phyloP scores from a whole-genome alignment of 805 yeast genomes.

The Metschnikowia aberdeeniae region DNA sequence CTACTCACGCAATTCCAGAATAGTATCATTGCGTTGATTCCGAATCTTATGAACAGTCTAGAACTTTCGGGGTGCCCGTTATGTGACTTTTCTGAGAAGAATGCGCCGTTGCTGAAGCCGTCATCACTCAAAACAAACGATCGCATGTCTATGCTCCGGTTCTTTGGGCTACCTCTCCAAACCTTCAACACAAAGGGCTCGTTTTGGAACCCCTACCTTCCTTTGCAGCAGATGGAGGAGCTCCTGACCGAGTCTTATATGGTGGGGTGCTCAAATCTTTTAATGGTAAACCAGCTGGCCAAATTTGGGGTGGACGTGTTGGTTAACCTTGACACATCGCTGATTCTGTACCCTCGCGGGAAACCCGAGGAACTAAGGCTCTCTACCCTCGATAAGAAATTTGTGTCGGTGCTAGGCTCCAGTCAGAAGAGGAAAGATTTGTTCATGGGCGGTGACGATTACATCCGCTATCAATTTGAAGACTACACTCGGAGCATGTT shows the following conservation, averaged over 20 bases:
- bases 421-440: conserved; percentile 35
- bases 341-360: conserved; percentile 41
- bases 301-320: conserved; percentile 62
- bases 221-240: conserved; percentile 84
- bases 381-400: conserved; percentile 58
- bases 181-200: conserved; percentile 78
- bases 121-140: conserved; percentile 72
- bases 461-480: conserved; percentile 81
- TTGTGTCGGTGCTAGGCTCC: conserved; percentile 56
- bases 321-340: conserved; percentile 62
- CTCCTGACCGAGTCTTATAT: conserved; percentile 63
- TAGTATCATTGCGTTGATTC: conserved; percentile 77
- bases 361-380: conserved; percentile 30
- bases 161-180: conserved; percentile 85
- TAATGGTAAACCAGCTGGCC: conserved; percentile 62
- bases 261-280: conserved; percentile 84
- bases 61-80: conserved; percentile 79
- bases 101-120: conserved; percentile 49
- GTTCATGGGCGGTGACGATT: conserved; percentile 63
- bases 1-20: conserved; percentile 77
- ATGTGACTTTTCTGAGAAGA: conserved; percentile 49
- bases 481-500: conserved; percentile 79
- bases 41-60: conserved; percentile 68
- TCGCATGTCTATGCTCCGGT: conserved; percentile 68
- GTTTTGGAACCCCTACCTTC: conserved; percentile 89